Percentiles rank a stretch among this genome's conserved stretches.
Evolutionary conservation across 495 filamentous ascomycete genomes (phyloP).

Genomic region (Annulohypoxylon moriforme): DNA sequence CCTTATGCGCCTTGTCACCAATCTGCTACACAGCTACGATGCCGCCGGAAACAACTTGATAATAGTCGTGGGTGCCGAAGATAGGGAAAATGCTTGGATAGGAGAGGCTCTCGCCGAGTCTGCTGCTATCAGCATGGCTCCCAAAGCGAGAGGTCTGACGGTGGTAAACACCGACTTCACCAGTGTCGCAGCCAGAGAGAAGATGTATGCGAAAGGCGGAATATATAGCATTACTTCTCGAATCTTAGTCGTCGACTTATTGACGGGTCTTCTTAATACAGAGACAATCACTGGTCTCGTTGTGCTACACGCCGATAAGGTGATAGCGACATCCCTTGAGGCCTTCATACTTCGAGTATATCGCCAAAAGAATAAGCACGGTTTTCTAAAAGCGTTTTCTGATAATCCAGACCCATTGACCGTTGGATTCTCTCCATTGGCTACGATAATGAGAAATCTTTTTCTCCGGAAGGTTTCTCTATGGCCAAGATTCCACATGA

Average conservation of each 20-base stretch:
- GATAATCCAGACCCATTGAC: slow-evolving; percentile 94
- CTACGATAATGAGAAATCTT: slow-evolving; percentile 91
- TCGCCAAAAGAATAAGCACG: slow-evolving; percentile 89
- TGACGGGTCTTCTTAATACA: slow-evolving; percentile 84
- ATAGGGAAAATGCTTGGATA: slow-evolving; percentile 94
- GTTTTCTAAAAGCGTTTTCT: slow-evolving; percentile 96
- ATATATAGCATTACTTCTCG: slow-evolving; percentile 97
- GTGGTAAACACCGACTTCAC: slow-evolving; percentile 95
- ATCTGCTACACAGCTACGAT: slow-evolving; percentile 96
- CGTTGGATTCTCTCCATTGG: slow-evolving; percentile 86
- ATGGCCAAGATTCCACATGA: slow-evolving; percentile 95
- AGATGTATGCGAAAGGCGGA: slow-evolving; percentile 87
- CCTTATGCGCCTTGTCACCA: slow-evolving; percentile 88
- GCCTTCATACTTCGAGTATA: slow-evolving; percentile 96
- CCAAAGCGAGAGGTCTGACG: slow-evolving; percentile 84
- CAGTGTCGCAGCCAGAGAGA: slow-evolving; percentile 85
- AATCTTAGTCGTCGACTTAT: slow-evolving; percentile 91
- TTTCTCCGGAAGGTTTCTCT: slow-evolving; percentile 89
- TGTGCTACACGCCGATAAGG: slow-evolving; percentile 87
- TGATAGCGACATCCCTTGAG: slow-evolving; percentile 88
- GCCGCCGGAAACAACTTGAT: slow-evolving; percentile 93
- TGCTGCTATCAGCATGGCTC: slow-evolving; percentile 79
- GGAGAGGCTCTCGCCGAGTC: slow-evolving; percentile 94
- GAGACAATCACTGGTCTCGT: slow-evolving; percentile 89
- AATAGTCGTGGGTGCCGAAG: slow-evolving; percentile 88